Evolutionary conservation across 2,329 filamentous ascomycete species (phyloP).

Genomic region (Aspergillus latus): DNA sequence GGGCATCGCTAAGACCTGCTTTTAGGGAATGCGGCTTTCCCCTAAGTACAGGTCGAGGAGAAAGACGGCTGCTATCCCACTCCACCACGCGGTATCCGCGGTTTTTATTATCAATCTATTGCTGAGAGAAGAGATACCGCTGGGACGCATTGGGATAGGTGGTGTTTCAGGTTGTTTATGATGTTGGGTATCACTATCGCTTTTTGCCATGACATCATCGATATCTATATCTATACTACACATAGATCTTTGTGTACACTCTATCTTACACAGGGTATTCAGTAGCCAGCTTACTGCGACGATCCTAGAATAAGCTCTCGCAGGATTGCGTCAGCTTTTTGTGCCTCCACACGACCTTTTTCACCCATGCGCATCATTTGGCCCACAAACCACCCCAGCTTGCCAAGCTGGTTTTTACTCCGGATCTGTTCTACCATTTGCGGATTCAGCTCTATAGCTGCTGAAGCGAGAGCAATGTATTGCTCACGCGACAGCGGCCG

Average conservation of each 20-base stretch:
- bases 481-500: conserved; percentile 56
- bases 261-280: conserved; percentile 2
- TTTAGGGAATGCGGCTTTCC: conserved; percentile 47
- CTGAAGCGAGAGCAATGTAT: conserved; percentile 56
- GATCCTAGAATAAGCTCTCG: conserved; percentile 46
- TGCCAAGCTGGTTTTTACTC: conserved; percentile 61
- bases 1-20: conserved; percentile 45
- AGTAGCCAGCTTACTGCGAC: not conserved
- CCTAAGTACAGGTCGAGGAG: conserved; percentile 52
- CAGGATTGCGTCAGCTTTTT: conserved; percentile 57
- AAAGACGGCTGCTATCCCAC: conserved; percentile 30
- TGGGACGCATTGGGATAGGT: not conserved
- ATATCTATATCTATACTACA: not conserved
- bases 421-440: conserved; percentile 61
- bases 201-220: conserved; percentile 8
- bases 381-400: conserved; percentile 67
- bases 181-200: not conserved
- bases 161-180: not conserved
- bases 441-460: conserved; percentile 55
- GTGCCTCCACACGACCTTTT: conserved; percentile 62
- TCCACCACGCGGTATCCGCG: conserved; percentile 26
- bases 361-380: conserved; percentile 64
- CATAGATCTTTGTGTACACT: not conserved
- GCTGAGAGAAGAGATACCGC: not conserved
- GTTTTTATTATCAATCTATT: conserved; percentile 27